Evolutionary conservation across 305 asterid genomes (phyloP), one percentile per base, ranked within the genome.

Genomic region (Stenogyne calaminthoides): DNA sequence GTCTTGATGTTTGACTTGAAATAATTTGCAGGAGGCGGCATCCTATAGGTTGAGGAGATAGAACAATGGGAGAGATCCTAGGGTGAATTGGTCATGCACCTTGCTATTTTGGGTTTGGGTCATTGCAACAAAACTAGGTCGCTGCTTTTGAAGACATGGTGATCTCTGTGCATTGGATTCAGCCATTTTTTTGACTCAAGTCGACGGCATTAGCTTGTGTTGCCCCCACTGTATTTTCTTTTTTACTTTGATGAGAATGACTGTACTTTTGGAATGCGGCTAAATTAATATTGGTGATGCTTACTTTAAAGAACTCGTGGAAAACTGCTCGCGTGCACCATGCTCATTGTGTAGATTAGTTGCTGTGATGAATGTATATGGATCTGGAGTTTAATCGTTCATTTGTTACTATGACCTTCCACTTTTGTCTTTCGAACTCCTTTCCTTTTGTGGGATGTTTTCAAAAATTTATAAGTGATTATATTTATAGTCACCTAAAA

Each of bases 21-120:
- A 47, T 36, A 42, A 54, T 36, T 20, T 80, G 85, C 86, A 91
- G 95, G 91, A 87, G 93, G 74, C 86, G 95, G 54, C 93, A 88
- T 70, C 97, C 95, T 51, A 75, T 83, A 66, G 87, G 88, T 72
- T 83, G 82, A 87, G 60, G 78, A 65, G 81, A 64, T 74, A 68
- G 44, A 73, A 51, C n/a, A 27, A 49, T 61, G 72, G 73, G 84
- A 76, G 81, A 73, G 81, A 73, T 70, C 73, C 39, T 81, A 44
- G 79, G 81, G 55, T 37, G 84, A 67, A 70, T 71, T 71, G 84
- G 74, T 78, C 69, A 10, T 68, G 72, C 68, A 69, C 60, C 85
- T 60, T 64, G 70, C 73, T 67, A 67, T 81, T 80, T 74, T 76
- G 73, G 78, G 57, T 78, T 74, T 71, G 72, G 80, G 80, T 70